Conservation (phyloP, 1,284 basidiomycete genomes). For the Irpex sp. region DNA sequence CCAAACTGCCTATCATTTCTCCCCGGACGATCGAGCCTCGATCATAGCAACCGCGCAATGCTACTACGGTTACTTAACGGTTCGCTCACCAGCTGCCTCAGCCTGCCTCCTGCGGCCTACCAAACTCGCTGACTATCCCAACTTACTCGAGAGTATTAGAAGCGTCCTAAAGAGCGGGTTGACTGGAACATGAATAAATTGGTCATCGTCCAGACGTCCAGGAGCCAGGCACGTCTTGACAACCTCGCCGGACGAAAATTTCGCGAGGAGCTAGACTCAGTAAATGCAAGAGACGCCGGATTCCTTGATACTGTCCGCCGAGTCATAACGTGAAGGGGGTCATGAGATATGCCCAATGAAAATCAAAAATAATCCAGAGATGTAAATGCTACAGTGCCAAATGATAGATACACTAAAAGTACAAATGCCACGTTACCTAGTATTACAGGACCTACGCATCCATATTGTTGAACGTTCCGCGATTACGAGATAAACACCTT, state of each 20-base stretch:
- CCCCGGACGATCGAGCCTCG: too few species aligned
- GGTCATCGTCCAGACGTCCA: too few species aligned
- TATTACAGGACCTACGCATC: background rate
- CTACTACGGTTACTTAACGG: too few species aligned
- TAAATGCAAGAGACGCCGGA: background rate
- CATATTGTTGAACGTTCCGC: background rate
- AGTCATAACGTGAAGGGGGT: background rate
- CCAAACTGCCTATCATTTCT: background rate
- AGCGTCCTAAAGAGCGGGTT: too few species aligned
- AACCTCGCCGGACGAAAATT: background rate
- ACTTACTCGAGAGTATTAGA: too few species aligned
- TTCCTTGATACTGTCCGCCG: background rate
- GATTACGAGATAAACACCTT: conserved; percentile 84
- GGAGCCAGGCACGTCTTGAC: background rate
- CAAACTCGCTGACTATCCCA: too few species aligned
- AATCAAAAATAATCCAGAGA: background rate
- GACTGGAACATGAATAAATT: too few species aligned
- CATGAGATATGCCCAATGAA: too few species aligned
- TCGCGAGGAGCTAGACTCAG: background rate
- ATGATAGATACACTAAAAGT: conserved; percentile 6
- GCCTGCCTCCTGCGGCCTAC: too few species aligned
- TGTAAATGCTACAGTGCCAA: conserved; percentile 6
- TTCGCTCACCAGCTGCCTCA: too few species aligned
- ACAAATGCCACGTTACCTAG: conserved; percentile 2
- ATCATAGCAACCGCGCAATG: too few species aligned